Evolutionary conservation across 2,329 filamentous ascomycete species (phyloP).

Genomic region (Colletotrichum somersetense): DNA sequence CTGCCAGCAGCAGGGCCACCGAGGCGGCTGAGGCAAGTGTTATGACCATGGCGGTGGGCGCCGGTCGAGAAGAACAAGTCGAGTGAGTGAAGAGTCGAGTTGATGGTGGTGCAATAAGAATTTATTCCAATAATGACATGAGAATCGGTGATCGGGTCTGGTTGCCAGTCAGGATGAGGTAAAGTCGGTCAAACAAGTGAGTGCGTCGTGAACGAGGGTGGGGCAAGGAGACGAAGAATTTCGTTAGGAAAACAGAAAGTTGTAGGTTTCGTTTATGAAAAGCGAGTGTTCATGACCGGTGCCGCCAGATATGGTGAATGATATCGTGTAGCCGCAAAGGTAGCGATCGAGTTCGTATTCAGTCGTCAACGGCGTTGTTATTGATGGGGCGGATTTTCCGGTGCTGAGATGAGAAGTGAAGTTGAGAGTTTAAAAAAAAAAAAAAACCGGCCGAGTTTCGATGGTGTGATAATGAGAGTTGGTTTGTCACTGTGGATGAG

Average conservation of each 20-base stretch:
- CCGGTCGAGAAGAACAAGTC: conserved; percentile 11
- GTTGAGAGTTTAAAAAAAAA: not conserved
- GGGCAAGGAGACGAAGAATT: conserved; percentile 10
- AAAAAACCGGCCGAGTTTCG: not conserved
- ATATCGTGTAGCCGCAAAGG: not conserved
- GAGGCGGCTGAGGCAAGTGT: conserved; percentile 35
- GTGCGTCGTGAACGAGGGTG: not conserved
- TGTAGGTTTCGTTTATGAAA: conserved; percentile 9
- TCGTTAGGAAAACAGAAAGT: not conserved
- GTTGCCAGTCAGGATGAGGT: not conserved
- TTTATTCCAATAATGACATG: not conserved
- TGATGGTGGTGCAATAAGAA: not conserved
- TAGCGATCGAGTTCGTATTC: conserved; percentile 1
- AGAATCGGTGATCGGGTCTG: not conserved
- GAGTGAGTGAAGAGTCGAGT: not conserved
- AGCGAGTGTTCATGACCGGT: conserved; percentile 29
- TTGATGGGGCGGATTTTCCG: not conserved
- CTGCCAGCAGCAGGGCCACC: conserved; percentile 35
- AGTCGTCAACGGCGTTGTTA: conserved; percentile 1
- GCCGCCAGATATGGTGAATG: not conserved
- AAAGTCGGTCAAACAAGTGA: conserved; percentile 8
- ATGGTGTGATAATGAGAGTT: conserved; percentile 11
- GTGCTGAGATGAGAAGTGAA: not conserved
- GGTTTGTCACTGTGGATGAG: conserved; percentile 5
- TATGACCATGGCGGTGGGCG: conserved; percentile 37